Conservation (phyloP, 2,329 filamentous ascomycete species). For the Nothophoma quercina region DNA sequence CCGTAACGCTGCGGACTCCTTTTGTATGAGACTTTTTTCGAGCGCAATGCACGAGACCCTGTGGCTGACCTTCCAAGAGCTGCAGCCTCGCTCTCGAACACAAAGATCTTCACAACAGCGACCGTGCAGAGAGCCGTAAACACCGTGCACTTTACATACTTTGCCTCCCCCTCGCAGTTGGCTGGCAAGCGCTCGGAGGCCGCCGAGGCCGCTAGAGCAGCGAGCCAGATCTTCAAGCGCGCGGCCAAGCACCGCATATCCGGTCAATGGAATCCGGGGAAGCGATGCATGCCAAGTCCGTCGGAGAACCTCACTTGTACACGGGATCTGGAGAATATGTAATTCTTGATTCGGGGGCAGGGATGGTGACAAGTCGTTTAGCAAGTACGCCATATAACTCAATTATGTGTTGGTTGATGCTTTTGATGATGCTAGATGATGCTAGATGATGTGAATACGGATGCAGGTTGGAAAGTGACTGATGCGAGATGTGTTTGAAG, state of each 20-base stretch:
- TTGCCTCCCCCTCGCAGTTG: background rate
- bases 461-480: background rate
- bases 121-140: no score
- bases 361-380: background rate
- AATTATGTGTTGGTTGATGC: no score
- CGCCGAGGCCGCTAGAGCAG: constrained; percentile 14
- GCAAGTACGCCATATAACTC: no score
- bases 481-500: background rate
- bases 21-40: background rate
- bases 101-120: constrained; percentile 4
- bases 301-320: constrained; percentile 11
- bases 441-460: background rate
- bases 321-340: constrained; percentile 1
- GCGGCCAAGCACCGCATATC: constrained; percentile 15
- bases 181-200: constrained; percentile 2
- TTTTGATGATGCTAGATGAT: no score
- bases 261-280: constrained; percentile 18
- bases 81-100: constrained; percentile 13
- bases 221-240: constrained; percentile 11
- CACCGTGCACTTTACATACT: no score
- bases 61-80: background rate
- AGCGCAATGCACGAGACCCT: background rate
- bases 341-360: background rate
- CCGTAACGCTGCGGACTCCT: background rate
- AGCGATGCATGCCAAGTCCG: constrained; percentile 14